Evolutionary conservation across 768 basidiomycete species (phyloP).

Genomic region (Lactarius vividus): DNA sequence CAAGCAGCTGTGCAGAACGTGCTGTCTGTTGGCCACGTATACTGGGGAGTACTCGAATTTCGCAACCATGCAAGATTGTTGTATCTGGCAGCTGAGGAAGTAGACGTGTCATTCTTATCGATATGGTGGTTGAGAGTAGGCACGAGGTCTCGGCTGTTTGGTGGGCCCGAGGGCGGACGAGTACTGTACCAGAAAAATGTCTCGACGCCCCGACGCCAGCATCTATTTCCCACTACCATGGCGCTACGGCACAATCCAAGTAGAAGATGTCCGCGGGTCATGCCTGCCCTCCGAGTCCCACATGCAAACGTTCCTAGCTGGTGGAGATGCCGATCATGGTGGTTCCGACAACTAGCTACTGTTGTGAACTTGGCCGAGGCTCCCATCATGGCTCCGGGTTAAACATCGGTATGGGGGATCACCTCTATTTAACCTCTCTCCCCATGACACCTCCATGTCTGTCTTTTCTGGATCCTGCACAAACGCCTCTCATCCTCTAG

Average conservation of each 20-base stretch:
- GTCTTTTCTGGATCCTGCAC: not conserved
- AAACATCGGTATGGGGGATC: not conserved
- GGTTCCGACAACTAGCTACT: not conserved
- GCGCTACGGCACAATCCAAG: slow-evolving; percentile 2
- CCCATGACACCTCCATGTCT: not conserved
- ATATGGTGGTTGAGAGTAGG: not conserved
- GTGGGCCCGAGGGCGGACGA: not conserved
- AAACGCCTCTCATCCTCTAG: not conserved
- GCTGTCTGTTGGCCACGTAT: not conserved
- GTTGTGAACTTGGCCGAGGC: not conserved
- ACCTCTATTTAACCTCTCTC: not conserved
- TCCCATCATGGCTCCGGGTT: not conserved
- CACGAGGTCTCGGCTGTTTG: not conserved
- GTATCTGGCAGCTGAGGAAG: not conserved
- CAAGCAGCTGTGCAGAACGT: not conserved
- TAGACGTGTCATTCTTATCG: not conserved
- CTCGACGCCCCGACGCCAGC: not conserved
- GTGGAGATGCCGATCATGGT: not conserved
- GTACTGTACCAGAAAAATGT: not conserved
- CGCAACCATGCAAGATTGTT: not conserved
- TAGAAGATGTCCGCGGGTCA: slow-evolving; percentile 16
- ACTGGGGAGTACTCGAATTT: not conserved
- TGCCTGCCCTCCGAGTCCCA: not conserved
- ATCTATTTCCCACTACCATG: not conserved
- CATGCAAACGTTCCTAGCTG: not conserved